Base-by-base conservation (phyloP, 768 basidiomycete genomes). In the Tephrocybe sp. region DNA sequence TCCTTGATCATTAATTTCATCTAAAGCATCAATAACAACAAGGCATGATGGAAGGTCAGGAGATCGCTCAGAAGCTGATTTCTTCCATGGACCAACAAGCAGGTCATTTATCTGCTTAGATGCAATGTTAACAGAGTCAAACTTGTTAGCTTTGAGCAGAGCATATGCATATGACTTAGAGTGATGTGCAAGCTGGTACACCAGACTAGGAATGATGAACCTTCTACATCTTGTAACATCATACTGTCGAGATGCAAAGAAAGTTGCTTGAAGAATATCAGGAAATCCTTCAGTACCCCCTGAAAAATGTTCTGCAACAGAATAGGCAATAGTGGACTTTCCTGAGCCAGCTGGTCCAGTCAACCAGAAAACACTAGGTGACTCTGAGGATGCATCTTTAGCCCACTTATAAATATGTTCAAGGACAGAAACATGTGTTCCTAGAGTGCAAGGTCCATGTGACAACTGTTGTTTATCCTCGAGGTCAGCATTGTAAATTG, bases 291-390 rank as follows among this genome's bases (percentile, higher is more conserved):
- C 36, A 17, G 43, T 39, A 14, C 61, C 55, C 6, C 64, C 57
- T 1, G 62, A 62, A 30, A 39, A 58, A 61, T 8, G 64, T 8
- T 45, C n/a, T 26, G 47, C 36, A 13, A 51, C 31, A 39, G 40
- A 39, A 39, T 23, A 31, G 49, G 55, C 63, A 46, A 68, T 60
- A 23, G 61, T 66, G n/a, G 51, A 64, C 44, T 65, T 65, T 43
- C 62, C 50, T 3, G 43, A 38, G 5, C 50, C 50, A 30, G 50
- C 42, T 8, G 26, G 42, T 13, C 50, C 50, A n/a, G 26, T 44
- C 11, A 49, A 35, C 36, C 49, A 55, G 33, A 47, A 47, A 19
- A 55, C 20, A 2, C 54, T 51, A 22, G 53, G 52, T 34, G 56
- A 53, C 17, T 50, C 54, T 1, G 36, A 17, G 10, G 60, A 60